Percentiles rank a stretch among this genome's conserved stretches.
These are phyloP conservation scores for Didymella pinodella DNA, from an alignment of 2,329 filamentous ascomycete species.

Conservation along the genomic window DNA sequence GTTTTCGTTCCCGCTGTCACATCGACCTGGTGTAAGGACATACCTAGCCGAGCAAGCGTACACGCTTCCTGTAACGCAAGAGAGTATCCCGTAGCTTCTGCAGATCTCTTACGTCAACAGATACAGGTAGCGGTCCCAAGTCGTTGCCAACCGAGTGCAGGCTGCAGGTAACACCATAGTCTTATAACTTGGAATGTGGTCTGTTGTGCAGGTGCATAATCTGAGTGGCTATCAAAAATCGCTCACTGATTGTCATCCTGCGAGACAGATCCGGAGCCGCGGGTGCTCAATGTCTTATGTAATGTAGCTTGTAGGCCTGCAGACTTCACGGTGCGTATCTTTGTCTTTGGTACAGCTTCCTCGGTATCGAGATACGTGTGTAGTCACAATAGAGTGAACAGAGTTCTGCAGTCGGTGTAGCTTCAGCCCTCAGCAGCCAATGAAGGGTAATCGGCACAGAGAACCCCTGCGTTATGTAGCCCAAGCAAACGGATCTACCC, in stretches of 20 bases:
- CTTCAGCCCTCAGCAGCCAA: slow-evolving; percentile 13
- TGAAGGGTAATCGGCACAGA: slow-evolving; percentile 14
- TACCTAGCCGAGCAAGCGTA: neutral
- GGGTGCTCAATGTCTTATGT: neutral
- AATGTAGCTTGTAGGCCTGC: neutral
- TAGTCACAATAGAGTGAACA: slow-evolving; percentile 22
- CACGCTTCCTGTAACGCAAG: neutral
- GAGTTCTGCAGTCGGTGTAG: slow-evolving; percentile 19
- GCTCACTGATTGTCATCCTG: slow-evolving; percentile 17
- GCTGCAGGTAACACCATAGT: slow-evolving; percentile 2
- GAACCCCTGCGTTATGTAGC: slow-evolving; percentile 19
- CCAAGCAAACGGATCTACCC: slow-evolving; percentile 19
- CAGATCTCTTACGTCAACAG: slow-evolving; percentile 10
- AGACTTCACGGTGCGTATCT: neutral
- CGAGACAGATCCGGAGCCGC: slow-evolving; percentile 3
- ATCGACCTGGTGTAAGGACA: neutral
- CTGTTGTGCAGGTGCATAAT: neutral
- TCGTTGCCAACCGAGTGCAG: neutral
- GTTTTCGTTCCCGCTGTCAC: slow-evolving; percentile 19
- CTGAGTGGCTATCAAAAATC: slow-evolving; percentile 20
- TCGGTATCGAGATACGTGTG: slow-evolving; percentile 1
- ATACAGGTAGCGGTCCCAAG: neutral
- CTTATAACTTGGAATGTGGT: neutral
- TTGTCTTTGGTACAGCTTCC: neutral
- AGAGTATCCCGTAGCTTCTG: neutral